These are phyloP conservation scores for Mucor circinelloides DNA, from an alignment of 371 early-diverging fungal species.

Conservation along the genomic window DNA sequence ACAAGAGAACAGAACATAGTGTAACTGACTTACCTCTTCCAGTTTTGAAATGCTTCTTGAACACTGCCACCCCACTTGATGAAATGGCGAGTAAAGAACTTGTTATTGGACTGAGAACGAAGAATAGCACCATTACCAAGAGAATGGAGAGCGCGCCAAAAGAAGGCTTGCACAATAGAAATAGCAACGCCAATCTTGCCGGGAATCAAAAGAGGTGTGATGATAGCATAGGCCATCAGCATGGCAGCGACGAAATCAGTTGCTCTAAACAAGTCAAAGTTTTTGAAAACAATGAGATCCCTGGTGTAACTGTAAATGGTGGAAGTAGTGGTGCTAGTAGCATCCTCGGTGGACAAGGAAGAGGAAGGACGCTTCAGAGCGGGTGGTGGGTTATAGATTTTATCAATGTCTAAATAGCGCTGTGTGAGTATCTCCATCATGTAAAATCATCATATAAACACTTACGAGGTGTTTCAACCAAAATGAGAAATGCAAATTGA, in stretches of 20 bases:
- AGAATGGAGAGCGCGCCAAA: slow-evolving; percentile 89
- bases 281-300: slow-evolving; percentile 87
- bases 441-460: not conserved
- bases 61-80: slow-evolving; percentile 88
- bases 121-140: slow-evolving; percentile 79
- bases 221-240: slow-evolving; percentile 72
- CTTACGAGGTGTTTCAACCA: slow-evolving; percentile 95
- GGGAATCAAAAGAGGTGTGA: slow-evolving; percentile 62
- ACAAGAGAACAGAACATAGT: not conserved
- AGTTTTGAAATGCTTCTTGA: slow-evolving; percentile 88
- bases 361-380: slow-evolving; percentile 8
- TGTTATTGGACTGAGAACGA: slow-evolving; percentile 73
- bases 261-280: slow-evolving; percentile 85
- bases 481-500: slow-evolving; percentile 86
- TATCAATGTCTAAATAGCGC: slow-evolving; percentile 73
- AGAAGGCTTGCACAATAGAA: slow-evolving; percentile 70
- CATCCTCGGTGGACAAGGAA: not conserved
- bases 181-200: slow-evolving; percentile 48
- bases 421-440: not conserved
- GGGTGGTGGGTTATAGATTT: slow-evolving; percentile 81
- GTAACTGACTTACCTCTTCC: slow-evolving; percentile 70
- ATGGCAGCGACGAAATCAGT: slow-evolving; percentile 81
- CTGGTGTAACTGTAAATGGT: slow-evolving; percentile 43
- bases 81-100: slow-evolving; percentile 89
- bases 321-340: not conserved